phyloP scores from a whole-genome alignment of 1,139 yeast species.

The Pichia sp. region DNA sequence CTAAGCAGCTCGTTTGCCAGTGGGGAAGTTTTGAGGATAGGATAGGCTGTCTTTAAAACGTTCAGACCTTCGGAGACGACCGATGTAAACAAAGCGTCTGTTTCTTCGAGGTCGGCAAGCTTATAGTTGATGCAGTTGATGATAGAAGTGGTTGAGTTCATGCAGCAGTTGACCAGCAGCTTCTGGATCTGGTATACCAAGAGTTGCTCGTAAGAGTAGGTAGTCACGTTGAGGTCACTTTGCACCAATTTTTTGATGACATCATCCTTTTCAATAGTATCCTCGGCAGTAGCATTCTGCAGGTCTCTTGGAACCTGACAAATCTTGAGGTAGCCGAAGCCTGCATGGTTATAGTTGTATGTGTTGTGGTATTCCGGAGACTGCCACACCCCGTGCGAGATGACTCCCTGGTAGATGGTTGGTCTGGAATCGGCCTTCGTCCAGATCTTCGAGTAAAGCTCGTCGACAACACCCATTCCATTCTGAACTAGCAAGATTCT shows the following conservation, averaged over 20 bases:
- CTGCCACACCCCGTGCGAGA: constrained; percentile 71
- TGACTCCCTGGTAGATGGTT: constrained; percentile 64
- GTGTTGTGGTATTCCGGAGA: constrained; percentile 33
- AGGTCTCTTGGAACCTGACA: constrained; percentile 39
- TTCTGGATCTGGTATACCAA: constrained; percentile 67
- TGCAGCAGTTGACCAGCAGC: constrained; percentile 66
- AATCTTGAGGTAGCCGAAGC: constrained; percentile 55
- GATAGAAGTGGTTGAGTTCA: constrained; percentile 70
- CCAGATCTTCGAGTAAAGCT: constrained; percentile 53
- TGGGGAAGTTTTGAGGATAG: constrained; percentile 22
- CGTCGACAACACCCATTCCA: constrained; percentile 62
- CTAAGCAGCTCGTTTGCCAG: constrained; percentile 18
- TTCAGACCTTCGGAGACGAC: constrained; percentile 46
- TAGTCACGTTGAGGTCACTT: constrained; percentile 17
- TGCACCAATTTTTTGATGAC: constrained; percentile 18
- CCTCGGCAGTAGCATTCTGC: constrained; percentile 12
- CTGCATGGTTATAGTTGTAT: constrained; percentile 60
- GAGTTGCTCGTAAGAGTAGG: constrained; percentile 44
- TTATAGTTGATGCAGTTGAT: constrained; percentile 73
- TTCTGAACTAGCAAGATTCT: constrained; percentile 67
- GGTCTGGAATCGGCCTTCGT: constrained; percentile 46
- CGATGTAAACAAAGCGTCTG: constrained; percentile 35
- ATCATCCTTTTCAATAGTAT: constrained; percentile 17
- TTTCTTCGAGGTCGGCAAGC: constrained; percentile 39
- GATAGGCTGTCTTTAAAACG: constrained; percentile 39